Percentiles rank a stretch among this genome's conserved stretches.
phyloP scores from a whole-genome alignment of 75 land plant genomes.

The Chamaecyparis obtusa region DNA sequence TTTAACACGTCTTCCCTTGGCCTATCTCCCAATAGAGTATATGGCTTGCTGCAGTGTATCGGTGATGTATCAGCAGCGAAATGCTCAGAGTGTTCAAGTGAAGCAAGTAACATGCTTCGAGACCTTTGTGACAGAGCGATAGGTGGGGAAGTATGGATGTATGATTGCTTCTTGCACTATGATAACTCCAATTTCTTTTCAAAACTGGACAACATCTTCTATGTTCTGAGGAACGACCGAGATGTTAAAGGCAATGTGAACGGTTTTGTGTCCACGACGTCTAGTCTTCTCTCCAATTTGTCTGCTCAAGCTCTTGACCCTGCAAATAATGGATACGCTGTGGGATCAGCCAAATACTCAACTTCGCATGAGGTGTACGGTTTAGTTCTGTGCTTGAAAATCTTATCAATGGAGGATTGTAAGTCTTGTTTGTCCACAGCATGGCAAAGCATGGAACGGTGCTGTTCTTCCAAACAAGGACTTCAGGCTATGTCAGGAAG shows the following conservation, averaged over 20 bases:
- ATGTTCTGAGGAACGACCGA: neutral
- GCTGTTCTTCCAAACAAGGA: neutral
- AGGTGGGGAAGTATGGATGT: too few relatives aligned
- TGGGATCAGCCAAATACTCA: neutral
- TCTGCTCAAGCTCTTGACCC: neutral
- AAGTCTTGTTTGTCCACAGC: neutral
- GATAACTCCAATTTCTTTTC: neutral
- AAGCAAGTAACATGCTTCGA: too few relatives aligned
- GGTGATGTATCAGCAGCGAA: too few relatives aligned
- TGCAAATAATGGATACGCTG: neutral
- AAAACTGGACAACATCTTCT: neutral
- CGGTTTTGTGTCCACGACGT: neutral
- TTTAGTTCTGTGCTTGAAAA: neutral
- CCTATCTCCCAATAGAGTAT: too few relatives aligned
- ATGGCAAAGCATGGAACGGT: neutral
- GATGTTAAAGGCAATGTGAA: neutral
- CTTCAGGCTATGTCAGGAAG: neutral
- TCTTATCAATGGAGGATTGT: neutral
- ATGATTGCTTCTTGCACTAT: slow-evolving; percentile 9
- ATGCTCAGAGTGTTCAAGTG: too few relatives aligned
- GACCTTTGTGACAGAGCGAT: too few relatives aligned
- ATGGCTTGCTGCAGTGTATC: too few relatives aligned
- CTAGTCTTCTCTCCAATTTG: neutral
- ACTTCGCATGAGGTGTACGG: neutral
- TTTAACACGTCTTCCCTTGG: too few relatives aligned